Evolutionary conservation across 1,139 yeast genomes (phyloP).

Genomic region (Saccharomyces hybrid): DNA sequence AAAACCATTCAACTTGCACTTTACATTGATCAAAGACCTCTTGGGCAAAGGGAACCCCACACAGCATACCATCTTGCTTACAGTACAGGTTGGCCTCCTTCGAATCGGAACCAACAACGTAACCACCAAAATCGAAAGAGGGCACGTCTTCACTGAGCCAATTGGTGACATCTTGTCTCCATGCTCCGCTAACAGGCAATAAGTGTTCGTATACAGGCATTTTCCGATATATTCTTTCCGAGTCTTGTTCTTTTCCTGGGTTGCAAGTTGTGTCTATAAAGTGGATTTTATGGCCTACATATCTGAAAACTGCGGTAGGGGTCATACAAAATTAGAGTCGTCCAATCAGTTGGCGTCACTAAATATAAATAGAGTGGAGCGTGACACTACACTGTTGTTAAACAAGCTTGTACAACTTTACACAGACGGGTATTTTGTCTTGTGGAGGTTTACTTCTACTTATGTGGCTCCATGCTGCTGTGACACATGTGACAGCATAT

Average conservation of each 20-base stretch:
- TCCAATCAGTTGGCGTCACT: background rate
- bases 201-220: constrained; percentile 40
- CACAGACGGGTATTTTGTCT: background rate
- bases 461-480: background rate
- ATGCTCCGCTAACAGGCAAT: constrained; percentile 64
- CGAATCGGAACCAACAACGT: constrained; percentile 71
- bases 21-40: constrained; percentile 78
- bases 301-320: background rate
- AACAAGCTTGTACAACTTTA: background rate
- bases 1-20: constrained; percentile 62
- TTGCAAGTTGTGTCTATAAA: background rate
- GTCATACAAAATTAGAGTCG: background rate
- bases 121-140: constrained; percentile 89
- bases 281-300: background rate
- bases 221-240: background rate
- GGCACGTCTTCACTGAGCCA: constrained; percentile 88
- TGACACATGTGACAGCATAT: background rate
- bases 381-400: background rate
- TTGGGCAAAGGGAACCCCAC: constrained; percentile 84
- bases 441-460: background rate
- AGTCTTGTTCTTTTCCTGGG: background rate
- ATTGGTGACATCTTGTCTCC: constrained; percentile 70
- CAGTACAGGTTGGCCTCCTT: constrained; percentile 74
- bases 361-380: background rate
- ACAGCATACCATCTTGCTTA: constrained; percentile 73